Percentiles rank a stretch among this genome's conserved stretches.
Evolutionary conservation across 176 grass and related monocot genomes (phyloP).

Genomic region (Oryza meridionalis): DNA sequence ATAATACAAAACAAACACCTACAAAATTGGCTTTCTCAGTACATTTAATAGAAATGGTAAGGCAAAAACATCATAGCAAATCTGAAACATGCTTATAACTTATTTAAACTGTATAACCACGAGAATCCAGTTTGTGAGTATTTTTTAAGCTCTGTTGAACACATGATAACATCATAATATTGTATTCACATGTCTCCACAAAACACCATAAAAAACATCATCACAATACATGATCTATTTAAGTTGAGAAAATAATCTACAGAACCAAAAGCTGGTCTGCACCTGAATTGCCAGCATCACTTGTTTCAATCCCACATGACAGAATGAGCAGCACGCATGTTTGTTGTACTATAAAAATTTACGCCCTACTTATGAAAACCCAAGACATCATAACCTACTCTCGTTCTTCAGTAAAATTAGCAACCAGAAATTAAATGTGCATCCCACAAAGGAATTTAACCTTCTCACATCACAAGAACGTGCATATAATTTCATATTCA

Average conservation of each 20-base stretch:
- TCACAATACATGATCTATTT: not conserved
- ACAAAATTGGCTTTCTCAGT: conserved; percentile 1
- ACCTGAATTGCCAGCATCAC: conserved; percentile 13
- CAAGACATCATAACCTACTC: not conserved
- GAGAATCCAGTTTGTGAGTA: not conserved
- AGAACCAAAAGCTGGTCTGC: not conserved
- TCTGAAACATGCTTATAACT: not conserved
- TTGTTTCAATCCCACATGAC: conserved; percentile 18
- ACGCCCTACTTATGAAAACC: not conserved
- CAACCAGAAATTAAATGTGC: not conserved
- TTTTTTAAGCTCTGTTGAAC: not conserved
- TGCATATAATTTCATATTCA: conserved; percentile 2
- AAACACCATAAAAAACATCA: not conserved
- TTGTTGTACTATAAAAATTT: not conserved
- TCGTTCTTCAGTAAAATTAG: not conserved
- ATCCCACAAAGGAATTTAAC: not conserved
- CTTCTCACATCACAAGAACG: conserved; percentile 7
- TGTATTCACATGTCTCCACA: not conserved
- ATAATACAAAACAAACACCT: not conserved
- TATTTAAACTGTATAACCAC: not conserved
- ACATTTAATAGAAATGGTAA: conserved; percentile 15
- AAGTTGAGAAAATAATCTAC: not conserved
- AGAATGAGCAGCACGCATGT: not conserved
- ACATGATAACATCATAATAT: not conserved
- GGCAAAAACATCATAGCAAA: not conserved